Evolutionary conservation across 148 eudicot species (phyloP), one percentile per base, ranked within the genome.

Genomic region (Cornus kousa): DNA sequence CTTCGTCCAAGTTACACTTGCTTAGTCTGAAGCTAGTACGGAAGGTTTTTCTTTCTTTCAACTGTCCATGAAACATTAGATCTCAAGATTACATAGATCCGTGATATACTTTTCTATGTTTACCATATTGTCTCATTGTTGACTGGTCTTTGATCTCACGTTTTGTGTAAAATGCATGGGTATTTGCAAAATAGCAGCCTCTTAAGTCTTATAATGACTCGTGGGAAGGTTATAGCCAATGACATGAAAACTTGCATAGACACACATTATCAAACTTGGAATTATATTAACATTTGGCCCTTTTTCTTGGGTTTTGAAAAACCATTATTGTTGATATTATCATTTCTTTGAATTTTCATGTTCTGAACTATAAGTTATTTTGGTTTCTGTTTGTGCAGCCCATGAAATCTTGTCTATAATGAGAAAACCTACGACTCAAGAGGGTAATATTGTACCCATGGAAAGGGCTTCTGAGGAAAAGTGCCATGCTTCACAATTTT

Each of bases 381-480:
- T 48, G 70, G 17, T 78, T 60, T 72, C 48, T 60, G 23, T 39
- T 79, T 80, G 74, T 87, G 82, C 94, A 94, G 98, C 87, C 68
- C 70, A 84, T 83, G 90, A 85, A 80, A 94, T 94, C 64, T 79
- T 94, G 82, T 87, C 93, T 70, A 79, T 83, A 82, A 86, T 94
- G 74, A 90, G 80, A 85, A 91, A 89, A 82, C 86, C 97, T 35
- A 33, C 43, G 40, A 75, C 70, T 71, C 79, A 48, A 43, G 48
- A 43, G 66, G 82, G 80, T 65, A 78, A 75, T 22, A 71, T 73
- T 77, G 79, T 79, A 20, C 31, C 73, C 7, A 9, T 76, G 67
- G 78, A 76, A 60, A 78, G 80, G 24, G 73, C 80, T 53, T 73
- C 82, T 40, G 77, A 60, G 40, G 78, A 88, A 67, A 86, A 70